phyloP scores from a whole-genome alignment of 306 rosid genomes.

The Prunus padus region DNA sequence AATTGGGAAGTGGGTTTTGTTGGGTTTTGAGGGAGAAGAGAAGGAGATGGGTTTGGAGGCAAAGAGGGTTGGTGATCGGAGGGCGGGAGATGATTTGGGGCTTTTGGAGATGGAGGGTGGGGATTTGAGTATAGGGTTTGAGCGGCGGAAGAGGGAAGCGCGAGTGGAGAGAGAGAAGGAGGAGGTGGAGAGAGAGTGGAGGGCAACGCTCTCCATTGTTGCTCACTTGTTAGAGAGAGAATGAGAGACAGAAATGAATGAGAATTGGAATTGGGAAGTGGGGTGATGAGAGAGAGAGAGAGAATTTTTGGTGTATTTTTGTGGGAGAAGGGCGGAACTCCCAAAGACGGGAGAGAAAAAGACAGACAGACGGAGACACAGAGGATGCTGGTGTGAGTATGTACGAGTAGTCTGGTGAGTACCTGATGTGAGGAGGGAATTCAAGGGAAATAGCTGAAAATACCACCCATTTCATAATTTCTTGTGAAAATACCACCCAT shows the following conservation, averaged over 20 bases:
- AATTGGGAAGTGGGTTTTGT: slow-evolving; percentile 31
- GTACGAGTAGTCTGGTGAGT: no score
- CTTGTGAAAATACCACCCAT: no score
- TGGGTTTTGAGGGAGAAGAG: slow-evolving; percentile 29
- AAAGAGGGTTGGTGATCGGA: slow-evolving; percentile 39
- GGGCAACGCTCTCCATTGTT: slow-evolving; percentile 36
- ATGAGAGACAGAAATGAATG: no score
- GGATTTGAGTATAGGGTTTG: slow-evolving; percentile 32
- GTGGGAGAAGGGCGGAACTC: slow-evolving; percentile 2
- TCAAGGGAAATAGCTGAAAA: no score
- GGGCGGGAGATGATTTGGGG: slow-evolving; percentile 21
- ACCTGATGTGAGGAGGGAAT: not conserved
- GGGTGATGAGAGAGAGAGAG: not conserved
- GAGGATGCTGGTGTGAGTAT: not conserved
- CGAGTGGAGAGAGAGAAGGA: slow-evolving; percentile 30
- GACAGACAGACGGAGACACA: not conserved
- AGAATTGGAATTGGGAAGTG: not conserved
- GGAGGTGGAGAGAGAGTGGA: slow-evolving; percentile 42
- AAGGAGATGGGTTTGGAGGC: slow-evolving; percentile 33
- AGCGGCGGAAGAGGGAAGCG: slow-evolving; percentile 24
- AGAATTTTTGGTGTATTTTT: not conserved
- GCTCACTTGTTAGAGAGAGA: not conserved
- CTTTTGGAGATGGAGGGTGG: slow-evolving; percentile 19
- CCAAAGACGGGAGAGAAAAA: not conserved
- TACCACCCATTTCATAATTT: no score